Conservation (phyloP, 1,284 basidiomycete genomes). For the Irpex lacteus region DNA sequence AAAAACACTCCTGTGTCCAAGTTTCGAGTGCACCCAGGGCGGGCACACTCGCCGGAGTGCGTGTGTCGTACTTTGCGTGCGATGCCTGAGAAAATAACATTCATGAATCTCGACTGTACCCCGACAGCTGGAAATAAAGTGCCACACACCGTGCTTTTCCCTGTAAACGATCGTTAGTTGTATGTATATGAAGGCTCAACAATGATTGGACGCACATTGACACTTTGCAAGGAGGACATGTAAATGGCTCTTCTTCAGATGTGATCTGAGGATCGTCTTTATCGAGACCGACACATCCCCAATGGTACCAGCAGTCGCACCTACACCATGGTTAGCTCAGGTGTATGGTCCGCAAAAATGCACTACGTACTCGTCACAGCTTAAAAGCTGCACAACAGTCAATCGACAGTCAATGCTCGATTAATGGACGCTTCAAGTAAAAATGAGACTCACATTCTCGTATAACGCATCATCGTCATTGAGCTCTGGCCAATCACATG, state of each 20-base stretch:
- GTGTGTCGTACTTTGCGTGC: background rate
- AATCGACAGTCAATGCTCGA: background rate
- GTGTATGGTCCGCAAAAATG: background rate
- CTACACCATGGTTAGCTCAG: background rate
- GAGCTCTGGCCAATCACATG: background rate
- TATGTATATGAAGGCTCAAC: background rate
- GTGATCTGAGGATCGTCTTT: background rate
- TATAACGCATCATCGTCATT: background rate
- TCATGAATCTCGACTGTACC: background rate
- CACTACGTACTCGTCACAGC: background rate
- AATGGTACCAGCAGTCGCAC: constrained; percentile 2
- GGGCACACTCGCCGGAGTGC: background rate
- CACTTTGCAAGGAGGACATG: background rate
- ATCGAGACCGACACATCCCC: background rate
- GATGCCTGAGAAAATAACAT: background rate
- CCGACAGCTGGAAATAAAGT: background rate
- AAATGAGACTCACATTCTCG: background rate
- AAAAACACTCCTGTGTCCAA: background rate
- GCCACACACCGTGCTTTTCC: background rate
- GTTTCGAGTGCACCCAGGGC: background rate
- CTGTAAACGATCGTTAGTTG: background rate
- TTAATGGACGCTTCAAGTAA: no score
- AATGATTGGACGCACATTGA: background rate
- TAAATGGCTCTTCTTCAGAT: background rate
- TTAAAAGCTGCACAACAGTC: background rate